Base-by-base conservation (phyloP, 768 basidiomycete genomes). In the Lepiota brunneoincarnata region DNA sequence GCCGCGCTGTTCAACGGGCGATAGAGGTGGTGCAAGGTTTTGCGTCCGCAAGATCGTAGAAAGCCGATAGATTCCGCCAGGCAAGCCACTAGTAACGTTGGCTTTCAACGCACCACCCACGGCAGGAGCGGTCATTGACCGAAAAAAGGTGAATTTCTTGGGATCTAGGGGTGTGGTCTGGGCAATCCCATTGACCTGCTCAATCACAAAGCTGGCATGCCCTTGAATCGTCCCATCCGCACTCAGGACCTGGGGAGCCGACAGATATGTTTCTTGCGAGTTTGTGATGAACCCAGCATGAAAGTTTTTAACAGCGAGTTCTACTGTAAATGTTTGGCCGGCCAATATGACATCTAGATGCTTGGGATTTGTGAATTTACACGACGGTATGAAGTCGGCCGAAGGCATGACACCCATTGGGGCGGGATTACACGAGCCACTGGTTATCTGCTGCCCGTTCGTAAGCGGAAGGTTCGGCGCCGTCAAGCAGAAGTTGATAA, bases 141-240 rank as follows among this genome's bases (percentile, higher is more conserved):
- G 80, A 80, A 87, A 87, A 72, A 86, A 86, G 21, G 70, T 72
- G 60, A 87, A 86, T 41, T 68, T 67, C 49, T 63, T 69, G 2
- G 83, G 77, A 64, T 85, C 72, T 20, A 74, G 71, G 28, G 74
- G 64, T 1, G 62, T 64, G 18, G 75, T 75, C 51, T 73, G 69
- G n/a, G 63, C 63, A 28, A 83, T 55, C 4, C 75, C 67, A 39
- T 61, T 44, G 59, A 85, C 61, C 55, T 56, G 23, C 64, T 85
- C 74, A 49, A 85, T 63, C 40, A 79, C 79, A 61, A 85, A 67
- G 70, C 84, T 82, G 7, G 74, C 72, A 70, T 83, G 80, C 48
- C 84, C 84, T 36, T 68, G 55, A 64, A 81, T 73, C 48, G 64
- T 56, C 17, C 76, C 75, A 21, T 69, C 50, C 0, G 15, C 58